phyloP scores from a whole-genome alignment of 1,139 yeast species.

The Yamadazyma pseudoaaseri region DNA sequence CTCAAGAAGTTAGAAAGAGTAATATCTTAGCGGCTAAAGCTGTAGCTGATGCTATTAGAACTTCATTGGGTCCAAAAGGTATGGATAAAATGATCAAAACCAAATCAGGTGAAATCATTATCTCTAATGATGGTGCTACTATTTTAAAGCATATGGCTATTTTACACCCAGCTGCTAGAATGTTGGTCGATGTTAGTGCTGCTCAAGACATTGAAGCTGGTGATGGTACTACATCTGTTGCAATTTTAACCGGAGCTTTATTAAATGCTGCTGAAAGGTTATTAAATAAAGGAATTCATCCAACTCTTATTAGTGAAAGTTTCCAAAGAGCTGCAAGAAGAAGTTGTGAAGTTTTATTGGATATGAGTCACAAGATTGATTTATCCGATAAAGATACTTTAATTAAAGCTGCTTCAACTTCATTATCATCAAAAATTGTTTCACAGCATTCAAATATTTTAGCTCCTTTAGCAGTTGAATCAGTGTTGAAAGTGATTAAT shows the following conservation, averaged over 20 bases:
- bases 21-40: slow-evolving; percentile 96
- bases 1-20: slow-evolving; percentile 92
- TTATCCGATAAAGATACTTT: slow-evolving; percentile 77
- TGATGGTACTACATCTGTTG: slow-evolving; percentile 98
- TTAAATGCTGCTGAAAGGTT: slow-evolving; percentile 93
- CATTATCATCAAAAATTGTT: slow-evolving; percentile 91
- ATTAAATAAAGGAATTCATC: slow-evolving; percentile 89
- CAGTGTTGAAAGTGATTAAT: slow-evolving; percentile 77
- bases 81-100: slow-evolving; percentile 99
- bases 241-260: slow-evolving; percentile 89
- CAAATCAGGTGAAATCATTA: slow-evolving; percentile 85
- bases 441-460: slow-evolving; percentile 82
- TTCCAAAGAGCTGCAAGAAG: slow-evolving; percentile 91
- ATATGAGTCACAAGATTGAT: slow-evolving; percentile 78
- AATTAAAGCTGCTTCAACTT: slow-evolving; percentile 90
- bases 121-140: slow-evolving; percentile 97
- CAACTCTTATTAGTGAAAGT: slow-evolving; percentile 90
- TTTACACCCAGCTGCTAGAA: slow-evolving; percentile 96
- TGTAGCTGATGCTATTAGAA: slow-evolving; percentile 96
- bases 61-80: slow-evolving; percentile 97
- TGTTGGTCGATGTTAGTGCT: slow-evolving; percentile 95
- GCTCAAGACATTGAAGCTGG: slow-evolving; percentile 99
- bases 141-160: slow-evolving; percentile 97
- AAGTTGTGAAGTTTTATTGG: slow-evolving; percentile 80
- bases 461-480: slow-evolving; percentile 94